Conservation (phyloP, 768 basidiomycete species). For the Mycena vitilis region DNA sequence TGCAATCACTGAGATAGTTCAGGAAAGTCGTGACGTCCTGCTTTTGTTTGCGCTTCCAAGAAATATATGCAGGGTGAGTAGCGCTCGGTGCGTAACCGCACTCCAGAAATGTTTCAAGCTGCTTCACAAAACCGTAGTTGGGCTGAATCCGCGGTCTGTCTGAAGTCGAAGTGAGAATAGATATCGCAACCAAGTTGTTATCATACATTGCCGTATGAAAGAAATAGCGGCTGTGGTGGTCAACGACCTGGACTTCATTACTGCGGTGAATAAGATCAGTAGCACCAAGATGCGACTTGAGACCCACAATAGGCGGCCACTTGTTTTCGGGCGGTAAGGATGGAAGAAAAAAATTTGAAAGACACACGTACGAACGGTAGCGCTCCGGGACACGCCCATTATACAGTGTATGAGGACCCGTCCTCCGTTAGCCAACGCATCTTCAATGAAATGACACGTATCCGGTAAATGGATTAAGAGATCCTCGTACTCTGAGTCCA, state of each 20-base stretch:
- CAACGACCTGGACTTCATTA: slow-evolving; percentile 61
- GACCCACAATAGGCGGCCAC: slow-evolving; percentile 33
- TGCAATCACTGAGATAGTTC: slow-evolving; percentile 63
- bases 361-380: slow-evolving; percentile 65
- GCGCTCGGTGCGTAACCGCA: slow-evolving; percentile 61
- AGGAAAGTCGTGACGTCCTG: slow-evolving; percentile 66
- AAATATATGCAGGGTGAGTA: slow-evolving; percentile 57
- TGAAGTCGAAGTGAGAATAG: slow-evolving; percentile 34
- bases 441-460: slow-evolving; percentile 71
- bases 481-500: slow-evolving; percentile 61
- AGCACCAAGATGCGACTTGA: background rate
- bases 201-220: slow-evolving; percentile 62
- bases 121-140: slow-evolving; percentile 68
- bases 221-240: slow-evolving; percentile 57
- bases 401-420: slow-evolving; percentile 78
- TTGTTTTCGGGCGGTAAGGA: background rate
- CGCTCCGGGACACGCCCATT: slow-evolving; percentile 79
- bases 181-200: background rate
- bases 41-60: slow-evolving; percentile 69
- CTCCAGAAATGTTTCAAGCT: slow-evolving; percentile 64
- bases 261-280: slow-evolving; percentile 41
- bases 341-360: slow-evolving; percentile 39
- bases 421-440: slow-evolving; percentile 63
- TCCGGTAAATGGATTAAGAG: slow-evolving; percentile 73
- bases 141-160: slow-evolving; percentile 56